phyloP scores from a whole-genome alignment of 108 stramenopile species.

The Conticribra guillardii region DNA sequence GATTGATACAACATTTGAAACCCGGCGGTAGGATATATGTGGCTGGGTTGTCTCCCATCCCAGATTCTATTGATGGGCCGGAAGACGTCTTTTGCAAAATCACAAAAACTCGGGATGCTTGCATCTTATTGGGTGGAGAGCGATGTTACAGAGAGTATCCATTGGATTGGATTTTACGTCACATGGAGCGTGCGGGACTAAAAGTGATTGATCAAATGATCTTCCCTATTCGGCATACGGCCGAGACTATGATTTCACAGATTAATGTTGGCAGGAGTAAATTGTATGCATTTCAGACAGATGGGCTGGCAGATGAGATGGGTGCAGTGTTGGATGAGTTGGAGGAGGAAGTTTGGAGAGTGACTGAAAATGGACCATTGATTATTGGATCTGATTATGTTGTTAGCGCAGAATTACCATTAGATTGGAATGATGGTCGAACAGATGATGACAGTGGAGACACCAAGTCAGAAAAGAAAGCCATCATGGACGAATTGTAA shows the following conservation, averaged over 20 bases:
- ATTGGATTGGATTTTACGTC: conserved; percentile 90
- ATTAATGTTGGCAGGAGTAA: conserved; percentile 91
- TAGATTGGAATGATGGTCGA: no score
- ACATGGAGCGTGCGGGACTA: conserved; percentile 59
- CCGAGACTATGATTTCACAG: conserved; percentile 83
- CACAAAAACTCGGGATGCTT: conserved; percentile 89
- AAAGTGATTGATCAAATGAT: conserved; percentile 55
- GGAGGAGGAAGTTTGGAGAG: conserved; percentile 60
- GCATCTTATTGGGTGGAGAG: conserved; percentile 92
- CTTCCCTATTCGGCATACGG: conserved; percentile 91
- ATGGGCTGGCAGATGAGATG: conserved; percentile 69
- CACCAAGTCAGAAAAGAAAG: no score
- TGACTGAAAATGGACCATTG: conserved; percentile 62
- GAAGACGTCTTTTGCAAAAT: conserved; percentile 88
- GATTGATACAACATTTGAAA: conserved; percentile 74
- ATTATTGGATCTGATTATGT: conserved; percentile 94
- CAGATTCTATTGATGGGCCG: conserved; percentile 66
- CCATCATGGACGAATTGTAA: no score
- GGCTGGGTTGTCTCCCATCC: conserved; percentile 91
- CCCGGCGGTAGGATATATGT: conserved; percentile 93
- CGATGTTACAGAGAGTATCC: conserved; percentile 97
- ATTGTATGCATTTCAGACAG: conserved; percentile 70
- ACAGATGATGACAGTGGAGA: no score
- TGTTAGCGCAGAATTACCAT: conserved; percentile 72
- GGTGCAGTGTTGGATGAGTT: conserved; percentile 64